Conservation (phyloP, 176 grass and related monocot species). For the Zea luxurians region DNA sequence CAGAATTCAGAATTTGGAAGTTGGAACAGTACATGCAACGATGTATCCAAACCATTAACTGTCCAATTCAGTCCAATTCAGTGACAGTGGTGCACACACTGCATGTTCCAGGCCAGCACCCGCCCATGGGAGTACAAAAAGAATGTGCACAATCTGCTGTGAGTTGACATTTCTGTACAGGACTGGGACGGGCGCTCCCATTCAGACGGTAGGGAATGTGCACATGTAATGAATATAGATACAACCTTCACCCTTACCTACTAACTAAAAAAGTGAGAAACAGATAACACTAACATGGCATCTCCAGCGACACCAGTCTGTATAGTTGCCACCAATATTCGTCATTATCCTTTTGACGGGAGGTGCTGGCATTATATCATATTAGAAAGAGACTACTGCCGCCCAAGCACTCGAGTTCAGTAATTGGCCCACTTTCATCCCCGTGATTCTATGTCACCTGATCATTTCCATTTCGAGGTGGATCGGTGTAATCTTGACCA, state of each 20-base stretch:
- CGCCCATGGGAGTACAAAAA: conserved; percentile 36
- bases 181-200: conserved; percentile 26
- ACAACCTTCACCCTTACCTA: conserved; percentile 40
- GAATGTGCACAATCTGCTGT: conserved; percentile 24
- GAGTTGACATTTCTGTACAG: conserved; percentile 44
- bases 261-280: conserved; percentile 26
- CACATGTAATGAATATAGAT: conserved; percentile 39
- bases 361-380: not conserved
- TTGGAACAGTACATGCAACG: not conserved
- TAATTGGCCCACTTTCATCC: conserved; percentile 11
- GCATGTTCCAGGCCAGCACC: not conserved
- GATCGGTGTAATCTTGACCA: conserved; percentile 55
- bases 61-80: not conserved
- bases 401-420: conserved; percentile 7
- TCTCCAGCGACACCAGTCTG: conserved; percentile 31
- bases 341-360: conserved; percentile 53
- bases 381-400: not conserved
- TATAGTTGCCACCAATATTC: conserved; percentile 44
- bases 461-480: conserved; percentile 59
- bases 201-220: conserved; percentile 46
- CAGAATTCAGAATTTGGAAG: too few relatives aligned
- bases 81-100: not conserved
- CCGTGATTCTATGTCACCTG: conserved; percentile 55
- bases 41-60: conserved; percentile 1
- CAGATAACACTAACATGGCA: conserved; percentile 29